phyloP scores from a whole-genome alignment of 331 rosid species.

The Arachis monticola region DNA sequence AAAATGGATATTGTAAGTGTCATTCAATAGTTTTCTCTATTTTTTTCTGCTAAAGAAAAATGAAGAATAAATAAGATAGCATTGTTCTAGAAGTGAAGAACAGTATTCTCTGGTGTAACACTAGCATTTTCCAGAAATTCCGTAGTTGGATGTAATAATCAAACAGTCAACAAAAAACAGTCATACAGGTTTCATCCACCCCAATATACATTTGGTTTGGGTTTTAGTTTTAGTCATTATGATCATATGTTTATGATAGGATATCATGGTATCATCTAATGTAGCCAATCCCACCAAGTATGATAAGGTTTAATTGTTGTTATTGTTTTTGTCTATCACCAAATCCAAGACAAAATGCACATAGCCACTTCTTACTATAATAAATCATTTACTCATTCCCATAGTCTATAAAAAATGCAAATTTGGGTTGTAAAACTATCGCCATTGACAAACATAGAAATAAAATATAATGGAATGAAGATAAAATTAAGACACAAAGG shows the following conservation, averaged over 20 bases:
- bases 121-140: not conserved
- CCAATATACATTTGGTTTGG: not conserved
- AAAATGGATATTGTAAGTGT: conserved; percentile 64
- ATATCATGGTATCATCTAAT: no score
- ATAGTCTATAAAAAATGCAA: not conserved
- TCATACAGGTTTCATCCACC: not conserved
- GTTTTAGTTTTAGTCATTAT: not conserved
- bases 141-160: not conserved
- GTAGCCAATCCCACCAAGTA: no score
- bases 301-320: no score
- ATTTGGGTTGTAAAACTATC: not conserved
- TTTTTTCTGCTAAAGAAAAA: conserved; percentile 63
- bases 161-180: conserved; percentile 9
- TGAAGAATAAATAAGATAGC: not conserved
- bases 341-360: not conserved
- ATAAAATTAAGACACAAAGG: conserved; percentile 23
- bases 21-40: conserved; percentile 72
- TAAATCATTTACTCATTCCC: not conserved
- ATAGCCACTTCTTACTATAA: not conserved
- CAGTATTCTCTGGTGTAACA: not conserved
- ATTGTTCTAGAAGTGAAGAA: not conserved
- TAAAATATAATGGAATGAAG: not conserved
- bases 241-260: not conserved
- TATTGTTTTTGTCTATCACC: not conserved
- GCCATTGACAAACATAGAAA: not conserved